These are phyloP conservation scores for Ganoderma leucocontextum DNA, from an alignment of 1,284 basidiomycete genomes.

Conservation along the genomic window DNA sequence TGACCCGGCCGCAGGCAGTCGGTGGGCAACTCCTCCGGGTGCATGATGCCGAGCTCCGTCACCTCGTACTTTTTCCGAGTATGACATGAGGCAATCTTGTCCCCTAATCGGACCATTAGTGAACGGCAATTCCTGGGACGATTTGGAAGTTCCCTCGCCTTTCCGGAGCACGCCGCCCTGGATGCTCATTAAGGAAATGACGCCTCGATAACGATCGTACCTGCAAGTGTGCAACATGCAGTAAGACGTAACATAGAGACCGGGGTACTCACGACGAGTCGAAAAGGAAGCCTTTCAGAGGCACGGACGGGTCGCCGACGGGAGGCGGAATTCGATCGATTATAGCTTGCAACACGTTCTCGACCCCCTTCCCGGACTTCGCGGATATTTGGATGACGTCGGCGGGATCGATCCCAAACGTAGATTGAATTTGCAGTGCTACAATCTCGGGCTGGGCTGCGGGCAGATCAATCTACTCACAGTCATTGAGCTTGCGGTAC, in stretches of 20 bases:
- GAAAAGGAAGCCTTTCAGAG: conserved; percentile 89
- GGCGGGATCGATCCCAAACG: conserved; percentile 79
- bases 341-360: conserved; percentile 81
- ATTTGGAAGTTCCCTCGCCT: conserved; percentile 49
- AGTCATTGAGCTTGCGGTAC: conserved; percentile 6
- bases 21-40: conserved; percentile 87
- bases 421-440: conserved; percentile 80
- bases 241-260: conserved; percentile 7
- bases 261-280: conserved; percentile 81
- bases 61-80: conserved; percentile 94
- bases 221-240: conserved; percentile 50
- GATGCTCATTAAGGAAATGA: conserved; percentile 92
- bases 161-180: conserved; percentile 70
- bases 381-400: conserved; percentile 87
- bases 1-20: conserved; percentile 83
- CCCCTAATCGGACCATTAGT: conserved; percentile 59
- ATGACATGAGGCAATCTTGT: conserved; percentile 88
- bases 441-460: conserved; percentile 86
- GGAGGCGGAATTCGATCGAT: conserved; percentile 87
- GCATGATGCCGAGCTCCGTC: conserved; percentile 90
- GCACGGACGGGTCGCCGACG: conserved; percentile 55
- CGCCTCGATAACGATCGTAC: conserved; percentile 96
- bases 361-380: conserved; percentile 89
- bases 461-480: conserved; percentile 82
- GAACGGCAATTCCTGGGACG: conserved; percentile 10